Evolutionary conservation across 2,329 filamentous ascomycete species (phyloP).

Genomic region (Colletotrichum sp.): DNA sequence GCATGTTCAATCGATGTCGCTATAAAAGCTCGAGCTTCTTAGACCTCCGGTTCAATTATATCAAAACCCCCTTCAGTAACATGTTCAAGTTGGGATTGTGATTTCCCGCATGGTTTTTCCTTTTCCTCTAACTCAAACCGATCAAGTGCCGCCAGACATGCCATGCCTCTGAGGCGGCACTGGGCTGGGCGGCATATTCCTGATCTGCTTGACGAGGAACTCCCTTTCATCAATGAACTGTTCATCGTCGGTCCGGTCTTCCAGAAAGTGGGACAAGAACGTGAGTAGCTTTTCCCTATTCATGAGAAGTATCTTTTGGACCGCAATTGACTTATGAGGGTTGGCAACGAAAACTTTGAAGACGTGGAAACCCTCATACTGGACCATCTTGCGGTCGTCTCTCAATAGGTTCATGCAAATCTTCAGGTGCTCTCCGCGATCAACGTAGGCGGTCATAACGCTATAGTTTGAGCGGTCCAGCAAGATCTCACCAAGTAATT

Average conservation of each 20-base stretch:
- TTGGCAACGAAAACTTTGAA: conserved; percentile 99
- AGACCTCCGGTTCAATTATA: not conserved
- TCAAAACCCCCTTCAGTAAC: not conserved
- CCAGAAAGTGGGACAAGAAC: conserved; percentile 90
- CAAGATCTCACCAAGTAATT: conserved; percentile 91
- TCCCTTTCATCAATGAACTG: conserved; percentile 98
- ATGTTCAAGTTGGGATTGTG: not conserved
- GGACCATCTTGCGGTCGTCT: conserved; percentile 98
- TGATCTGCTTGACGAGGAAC: conserved; percentile 94
- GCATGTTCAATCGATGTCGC: not conserved
- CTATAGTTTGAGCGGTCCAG: conserved; percentile 96
- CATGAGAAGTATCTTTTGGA: conserved; percentile 95
- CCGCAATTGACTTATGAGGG: conserved; percentile 94
- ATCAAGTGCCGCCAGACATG: not conserved
- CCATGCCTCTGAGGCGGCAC: conserved; percentile 52
- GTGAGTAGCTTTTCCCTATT: conserved; percentile 89
- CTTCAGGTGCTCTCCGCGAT: conserved; percentile 93
- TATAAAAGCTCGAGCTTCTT: not conserved
- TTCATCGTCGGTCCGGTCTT: conserved; percentile 95
- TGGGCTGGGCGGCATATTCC: conserved; percentile 65
- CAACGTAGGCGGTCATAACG: conserved; percentile 97
- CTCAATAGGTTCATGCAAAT: conserved; percentile 97
- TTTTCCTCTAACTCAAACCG: not conserved
- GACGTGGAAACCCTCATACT: conserved; percentile 98
- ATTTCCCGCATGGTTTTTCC: not conserved